A percentile compares a stretch with the other conserved stretches of the same genome.
phyloP scores from a whole-genome alignment of 2,329 filamentous ascomycete species.

The Aspergillus quadrilineatus region DNA sequence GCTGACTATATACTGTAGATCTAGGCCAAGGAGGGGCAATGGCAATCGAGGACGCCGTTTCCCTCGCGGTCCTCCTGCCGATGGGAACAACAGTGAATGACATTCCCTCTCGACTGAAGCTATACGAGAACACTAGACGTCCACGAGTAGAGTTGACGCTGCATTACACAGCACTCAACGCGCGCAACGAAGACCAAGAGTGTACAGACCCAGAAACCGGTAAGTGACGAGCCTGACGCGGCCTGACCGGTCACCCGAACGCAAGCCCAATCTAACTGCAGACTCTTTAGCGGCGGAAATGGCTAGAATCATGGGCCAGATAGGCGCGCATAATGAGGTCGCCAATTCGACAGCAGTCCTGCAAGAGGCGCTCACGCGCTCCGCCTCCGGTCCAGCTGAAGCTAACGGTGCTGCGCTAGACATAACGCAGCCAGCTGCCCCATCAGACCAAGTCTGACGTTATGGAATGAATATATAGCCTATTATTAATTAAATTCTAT shows the following conservation, averaged over 20 bases:
- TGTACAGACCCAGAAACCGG: constrained; percentile 16
- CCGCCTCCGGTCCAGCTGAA: neutral
- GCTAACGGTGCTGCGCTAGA: neutral
- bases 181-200: constrained; percentile 22
- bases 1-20: constrained; percentile 14
- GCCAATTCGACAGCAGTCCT: neutral
- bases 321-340: constrained; percentile 25
- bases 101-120: constrained; percentile 18
- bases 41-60: constrained; percentile 35
- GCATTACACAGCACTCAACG: constrained; percentile 26
- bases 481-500: neutral
- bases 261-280: neutral
- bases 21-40: constrained; percentile 35
- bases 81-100: constrained; percentile 17
- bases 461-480: neutral
- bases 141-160: constrained; percentile 23
- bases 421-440: neutral
- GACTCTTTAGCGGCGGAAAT: constrained; percentile 22
- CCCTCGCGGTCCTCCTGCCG: constrained; percentile 28
- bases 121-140: constrained; percentile 23
- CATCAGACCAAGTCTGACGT: neutral
- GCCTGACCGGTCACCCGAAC: neutral
- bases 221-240: constrained; percentile 7
- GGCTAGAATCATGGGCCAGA: constrained; percentile 23
- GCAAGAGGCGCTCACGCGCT: neutral